These are phyloP conservation scores for Sordaria brevicollis DNA, from an alignment of 495 filamentous ascomycete genomes.

Conservation along the genomic window DNA sequence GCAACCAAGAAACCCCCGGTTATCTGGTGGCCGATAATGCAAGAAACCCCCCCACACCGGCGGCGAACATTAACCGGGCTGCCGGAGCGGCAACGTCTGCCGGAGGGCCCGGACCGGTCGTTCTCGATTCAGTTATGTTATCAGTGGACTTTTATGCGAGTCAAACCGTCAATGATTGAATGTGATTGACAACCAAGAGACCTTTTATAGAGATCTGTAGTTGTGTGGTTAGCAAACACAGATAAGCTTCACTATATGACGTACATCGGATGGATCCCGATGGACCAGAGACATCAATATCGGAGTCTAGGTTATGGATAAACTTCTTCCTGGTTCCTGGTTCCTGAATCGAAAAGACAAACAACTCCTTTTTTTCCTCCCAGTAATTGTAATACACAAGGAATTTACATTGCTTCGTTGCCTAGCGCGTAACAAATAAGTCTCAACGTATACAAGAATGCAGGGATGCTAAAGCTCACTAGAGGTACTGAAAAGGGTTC, in stretches of 20 bases:
- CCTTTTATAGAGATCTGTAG: too few species aligned
- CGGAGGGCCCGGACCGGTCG: not conserved
- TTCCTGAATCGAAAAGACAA: not conserved
- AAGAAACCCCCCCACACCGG: not conserved
- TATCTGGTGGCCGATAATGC: not conserved
- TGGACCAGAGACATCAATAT: not conserved
- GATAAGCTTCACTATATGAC: not conserved
- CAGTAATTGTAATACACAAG: not conserved
- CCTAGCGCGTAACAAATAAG: not conserved
- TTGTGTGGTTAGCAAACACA: not conserved
- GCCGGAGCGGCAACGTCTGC: not conserved
- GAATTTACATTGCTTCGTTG: not conserved
- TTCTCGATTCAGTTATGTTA: not conserved
- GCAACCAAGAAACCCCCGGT: not conserved
- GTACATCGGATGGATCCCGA: not conserved
- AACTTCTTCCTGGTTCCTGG: not conserved
- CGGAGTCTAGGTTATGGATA: not conserved
- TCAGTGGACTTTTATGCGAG: not conserved
- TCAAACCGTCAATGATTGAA: not conserved
- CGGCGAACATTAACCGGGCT: not conserved
- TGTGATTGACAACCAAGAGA: not conserved
- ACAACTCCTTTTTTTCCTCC: not conserved
- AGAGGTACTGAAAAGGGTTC: not conserved
- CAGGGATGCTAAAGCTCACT: not conserved
- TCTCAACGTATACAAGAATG: not conserved